These are phyloP conservation scores for Aspergillus indologenus DNA, from an alignment of 495 filamentous ascomycete genomes.

Conservation along the genomic window DNA sequence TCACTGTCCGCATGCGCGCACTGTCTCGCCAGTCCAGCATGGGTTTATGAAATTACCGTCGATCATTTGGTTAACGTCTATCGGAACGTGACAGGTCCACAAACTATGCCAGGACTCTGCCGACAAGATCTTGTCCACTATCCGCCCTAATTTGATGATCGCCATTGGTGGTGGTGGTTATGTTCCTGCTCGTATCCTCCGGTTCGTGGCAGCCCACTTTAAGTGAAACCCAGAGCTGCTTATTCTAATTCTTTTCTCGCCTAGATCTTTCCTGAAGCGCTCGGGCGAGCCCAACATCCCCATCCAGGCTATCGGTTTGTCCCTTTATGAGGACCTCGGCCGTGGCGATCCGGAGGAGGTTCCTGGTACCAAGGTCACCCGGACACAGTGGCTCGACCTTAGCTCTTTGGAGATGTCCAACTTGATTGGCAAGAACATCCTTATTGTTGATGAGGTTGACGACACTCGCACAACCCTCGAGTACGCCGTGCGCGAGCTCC, in stretches of 20 bases:
- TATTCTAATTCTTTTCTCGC: background rate
- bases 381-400: conserved; percentile 97
- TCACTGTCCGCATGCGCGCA: background rate
- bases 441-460: conserved; percentile 99
- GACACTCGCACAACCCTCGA: conserved; percentile 96
- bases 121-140: conserved; percentile 71
- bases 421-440: conserved; percentile 91
- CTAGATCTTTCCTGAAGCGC: conserved; percentile 88
- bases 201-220: conserved; percentile 40
- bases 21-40: background rate
- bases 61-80: conserved; percentile 23
- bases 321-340: conserved; percentile 85
- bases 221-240: background rate
- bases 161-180: conserved; percentile 98
- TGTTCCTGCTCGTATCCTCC: conserved; percentile 93
- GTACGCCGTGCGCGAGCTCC: conserved; percentile 91
- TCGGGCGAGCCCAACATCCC: conserved; percentile 89
- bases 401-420: conserved; percentile 84
- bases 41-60: background rate
- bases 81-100: conserved; percentile 66
- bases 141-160: conserved; percentile 94
- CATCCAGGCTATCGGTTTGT: conserved; percentile 98
- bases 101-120: conserved; percentile 90
- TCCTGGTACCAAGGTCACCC: conserved; percentile 88
- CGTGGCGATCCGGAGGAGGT: conserved; percentile 61